A percentile compares a stretch with the other conserved stretches of the same genome.
phyloP scores from a whole-genome alignment of 163 green algal genomes.

The Coccomyxa subellipsoidea region DNA sequence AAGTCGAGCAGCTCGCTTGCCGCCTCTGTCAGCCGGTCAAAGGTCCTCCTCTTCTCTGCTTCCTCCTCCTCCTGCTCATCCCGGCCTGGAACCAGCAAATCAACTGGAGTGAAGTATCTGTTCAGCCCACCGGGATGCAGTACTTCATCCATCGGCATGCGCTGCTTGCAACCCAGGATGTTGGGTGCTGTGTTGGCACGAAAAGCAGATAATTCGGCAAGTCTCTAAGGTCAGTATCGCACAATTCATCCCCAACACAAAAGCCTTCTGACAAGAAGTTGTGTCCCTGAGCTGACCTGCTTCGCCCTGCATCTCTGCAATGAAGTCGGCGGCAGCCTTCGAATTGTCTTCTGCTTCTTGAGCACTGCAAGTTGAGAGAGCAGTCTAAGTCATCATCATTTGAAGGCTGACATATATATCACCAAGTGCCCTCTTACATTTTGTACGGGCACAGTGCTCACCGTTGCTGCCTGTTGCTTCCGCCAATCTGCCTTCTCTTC shows the following conservation, averaged over 20 bases:
- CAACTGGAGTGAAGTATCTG: too few species aligned
- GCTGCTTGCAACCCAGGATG: background rate
- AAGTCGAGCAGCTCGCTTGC: slow-evolving; percentile 7
- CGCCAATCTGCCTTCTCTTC: background rate
- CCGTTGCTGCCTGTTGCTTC: background rate
- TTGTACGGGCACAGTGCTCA: background rate
- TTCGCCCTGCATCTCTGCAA: background rate
- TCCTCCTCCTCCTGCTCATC: background rate
- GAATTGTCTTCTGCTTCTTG: background rate
- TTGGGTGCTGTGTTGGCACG: background rate
- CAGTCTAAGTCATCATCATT: background rate
- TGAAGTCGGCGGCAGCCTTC: background rate
- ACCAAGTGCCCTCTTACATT: background rate
- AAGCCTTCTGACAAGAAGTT: too few species aligned
- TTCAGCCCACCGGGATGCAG: background rate
- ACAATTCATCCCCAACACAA: too few species aligned
- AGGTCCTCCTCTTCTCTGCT: background rate
- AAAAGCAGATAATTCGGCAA: too few species aligned
- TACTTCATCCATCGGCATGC: background rate
- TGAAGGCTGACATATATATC: background rate
- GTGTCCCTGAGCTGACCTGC: background rate
- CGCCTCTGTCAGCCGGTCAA: slow-evolving; percentile 7
- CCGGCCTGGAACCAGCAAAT: too few species aligned
- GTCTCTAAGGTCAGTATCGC: too few species aligned
- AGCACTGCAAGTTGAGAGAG: background rate